Base-by-base conservation (phyloP, 768 basidiomycete genomes). In the Coprinellus aureogranulatus region DNA sequence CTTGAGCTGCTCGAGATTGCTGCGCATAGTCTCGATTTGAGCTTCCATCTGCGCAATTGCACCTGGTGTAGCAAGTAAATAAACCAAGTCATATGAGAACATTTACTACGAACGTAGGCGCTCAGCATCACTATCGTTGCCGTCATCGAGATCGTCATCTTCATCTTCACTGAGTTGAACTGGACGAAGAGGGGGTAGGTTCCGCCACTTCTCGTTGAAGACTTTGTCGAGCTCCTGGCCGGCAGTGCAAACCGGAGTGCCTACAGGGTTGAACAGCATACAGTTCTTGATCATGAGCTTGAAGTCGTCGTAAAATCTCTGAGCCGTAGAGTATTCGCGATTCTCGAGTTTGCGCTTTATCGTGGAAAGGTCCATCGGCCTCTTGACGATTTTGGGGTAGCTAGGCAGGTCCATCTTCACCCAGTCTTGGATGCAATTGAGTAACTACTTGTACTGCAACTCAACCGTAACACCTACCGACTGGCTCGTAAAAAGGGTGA, bases 251-350 rank as follows among this genome's bases (percentile, higher is more conserved):
- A 98, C 96, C 28, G 85, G 83, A 8, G 93, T 92, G 30, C 89
- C 90, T 23, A 85, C 79, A 6, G 94, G 94, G 64, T 99, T 98
- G 79, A 95, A 99, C 2, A 81, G 74, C 70, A 90, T 88, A 69
- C 95, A 98, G 70, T 99, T 99, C 49, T 87, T 82, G 65, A 98
- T 89, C 90, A 98, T 94, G 60, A 96, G 77, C 72, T 89, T 90
- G 77, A 98, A 90, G 73, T 99, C 97, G 28, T 87, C 84, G 61
- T 89, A 87, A 69, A 98, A 94, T 67, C 88, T 86, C 49, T 83
- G 77, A 2, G 91, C 88, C n/a, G 79, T 87, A 1, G 81, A 62
- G 68, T 98, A 99, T 59, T 89, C 85, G 52, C 81, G 78, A 31
- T 77, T 77, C 41, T 94, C 90, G 48, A 99, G 79, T 72, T 94